Evolutionary conservation across 176 grass and related monocot species (phyloP), one percentile per base, ranked within the genome.

Genomic region (Carex pumila): DNA sequence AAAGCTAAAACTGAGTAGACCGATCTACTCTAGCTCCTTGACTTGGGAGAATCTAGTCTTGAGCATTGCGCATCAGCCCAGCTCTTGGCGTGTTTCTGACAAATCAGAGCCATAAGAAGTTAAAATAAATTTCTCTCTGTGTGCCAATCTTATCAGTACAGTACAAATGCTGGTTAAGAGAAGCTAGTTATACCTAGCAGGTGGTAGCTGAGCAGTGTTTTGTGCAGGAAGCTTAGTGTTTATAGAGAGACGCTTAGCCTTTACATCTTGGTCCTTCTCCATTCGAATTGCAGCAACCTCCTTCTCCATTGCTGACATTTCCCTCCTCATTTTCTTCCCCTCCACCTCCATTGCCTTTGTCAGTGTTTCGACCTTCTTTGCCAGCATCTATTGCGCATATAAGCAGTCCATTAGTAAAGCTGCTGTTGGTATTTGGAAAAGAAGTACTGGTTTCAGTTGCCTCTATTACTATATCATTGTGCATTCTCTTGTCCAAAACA

Each of bases 331-430:
- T 87, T 98, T 98, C 88, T 98, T 98, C 31, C 86, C 86, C 50
- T 98, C 91, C 49, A 94, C 94, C 75, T 98, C 93, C 93, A 92
- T 98, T 29, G 93, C 92, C 80, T 93, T 98, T 71, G 96, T 95
- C 87, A 95, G 86, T 60, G 89, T 98, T 60, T 98, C 92, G 14
- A 98, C 91, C 91, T 98, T 98, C 91, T 93, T 98, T 65, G 88
- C 93, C 54, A 98, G 53, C 91, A 98, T 92, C 96, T 98, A 67
- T 29, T 82, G 4, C 81, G 12, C 67, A 88, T 57, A 85, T 53
- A 89, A 82, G 52, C 65, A 86, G 18, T 47, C 7, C 9, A 83
- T 86, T 64, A 60, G 7, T 65, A 8, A 85, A 80, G 7, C 6
- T 53, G 71, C 45, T 52, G 45, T 21, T 49, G 52, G 11, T 32